Evolutionary conservation across 208 protist species (phyloP).

Genomic region (Acanthamoeba quina): DNA sequence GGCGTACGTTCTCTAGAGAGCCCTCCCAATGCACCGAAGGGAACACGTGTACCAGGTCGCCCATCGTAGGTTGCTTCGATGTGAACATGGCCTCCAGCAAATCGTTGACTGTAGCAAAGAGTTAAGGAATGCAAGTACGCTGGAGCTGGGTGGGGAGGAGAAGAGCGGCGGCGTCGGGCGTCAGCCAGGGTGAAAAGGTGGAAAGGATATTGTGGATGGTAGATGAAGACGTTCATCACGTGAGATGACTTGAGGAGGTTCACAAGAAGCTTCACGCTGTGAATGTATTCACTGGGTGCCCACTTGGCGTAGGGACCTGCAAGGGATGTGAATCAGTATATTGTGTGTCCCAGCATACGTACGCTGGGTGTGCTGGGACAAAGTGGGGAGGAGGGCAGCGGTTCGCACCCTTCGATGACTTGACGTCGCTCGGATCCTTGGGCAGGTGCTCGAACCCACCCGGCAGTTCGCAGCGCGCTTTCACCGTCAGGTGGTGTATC

Average conservation of each 20-base stretch:
- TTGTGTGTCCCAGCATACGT: too few species aligned
- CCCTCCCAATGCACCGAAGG: not conserved
- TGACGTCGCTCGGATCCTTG: not conserved
- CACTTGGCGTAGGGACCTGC: slow-evolving; percentile 21
- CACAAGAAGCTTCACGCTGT: not conserved
- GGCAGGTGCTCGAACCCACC: slow-evolving; percentile 14
- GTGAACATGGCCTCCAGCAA: slow-evolving; percentile 41
- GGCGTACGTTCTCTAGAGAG: not conserved
- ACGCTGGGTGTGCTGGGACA: not conserved
- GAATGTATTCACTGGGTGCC: not conserved
- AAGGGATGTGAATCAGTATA: not conserved
- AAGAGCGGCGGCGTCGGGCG: not conserved
- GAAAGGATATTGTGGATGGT: slow-evolving; percentile 45
- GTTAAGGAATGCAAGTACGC: not conserved
- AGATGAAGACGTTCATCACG: slow-evolving; percentile 52
- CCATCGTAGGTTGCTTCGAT: not conserved
- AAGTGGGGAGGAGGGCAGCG: not conserved
- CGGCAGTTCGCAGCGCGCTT: slow-evolving; percentile 27
- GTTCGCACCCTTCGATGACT: slow-evolving; percentile 1
- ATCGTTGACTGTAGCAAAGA: slow-evolving; percentile 28
- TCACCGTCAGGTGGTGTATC: slow-evolving; percentile 1
- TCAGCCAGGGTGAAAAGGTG: not conserved
- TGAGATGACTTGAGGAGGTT: slow-evolving; percentile 40
- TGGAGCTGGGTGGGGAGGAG: not conserved
- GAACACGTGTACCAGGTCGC: not conserved